phyloP scores from a whole-genome alignment of 2,329 filamentous ascomycete species.

The Penicillium sp. region DNA sequence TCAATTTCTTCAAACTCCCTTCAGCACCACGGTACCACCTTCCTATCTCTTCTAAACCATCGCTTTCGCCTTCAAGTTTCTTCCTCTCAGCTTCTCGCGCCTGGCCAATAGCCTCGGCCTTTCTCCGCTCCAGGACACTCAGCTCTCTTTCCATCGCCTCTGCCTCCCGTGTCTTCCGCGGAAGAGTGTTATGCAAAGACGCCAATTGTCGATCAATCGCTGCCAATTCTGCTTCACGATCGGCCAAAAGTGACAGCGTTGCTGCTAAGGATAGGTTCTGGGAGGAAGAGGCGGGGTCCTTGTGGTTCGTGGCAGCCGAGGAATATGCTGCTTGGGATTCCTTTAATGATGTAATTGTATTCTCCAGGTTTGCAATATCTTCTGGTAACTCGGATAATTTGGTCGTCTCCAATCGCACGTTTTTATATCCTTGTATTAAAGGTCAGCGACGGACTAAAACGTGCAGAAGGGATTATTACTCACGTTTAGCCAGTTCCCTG shows the following conservation, averaged over 20 bases:
- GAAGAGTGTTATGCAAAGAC: slow-evolving; percentile 41
- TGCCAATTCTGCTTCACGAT: slow-evolving; percentile 38
- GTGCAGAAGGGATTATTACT: slow-evolving; percentile 20
- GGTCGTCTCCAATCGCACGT: slow-evolving; percentile 49
- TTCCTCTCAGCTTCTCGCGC: slow-evolving; percentile 44
- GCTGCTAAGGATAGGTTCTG: slow-evolving; percentile 39
- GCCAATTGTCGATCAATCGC: slow-evolving; percentile 41
- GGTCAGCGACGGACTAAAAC: background rate
- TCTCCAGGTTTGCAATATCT: slow-evolving; percentile 51
- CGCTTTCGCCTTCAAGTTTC: slow-evolving; percentile 43
- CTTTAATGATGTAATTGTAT: slow-evolving; percentile 46
- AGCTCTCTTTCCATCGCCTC: slow-evolving; percentile 45
- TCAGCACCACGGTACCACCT: slow-evolving; percentile 44
- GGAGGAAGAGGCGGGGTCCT: slow-evolving; percentile 28
- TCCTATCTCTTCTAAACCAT: slow-evolving; percentile 44
- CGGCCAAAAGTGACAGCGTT: slow-evolving; percentile 36
- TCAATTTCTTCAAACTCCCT: slow-evolving; percentile 37
- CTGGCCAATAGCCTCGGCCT: slow-evolving; percentile 41
- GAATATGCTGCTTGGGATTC: slow-evolving; percentile 60
- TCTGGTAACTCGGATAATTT: slow-evolving; percentile 50
- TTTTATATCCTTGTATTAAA: slow-evolving; percentile 46
- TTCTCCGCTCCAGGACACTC: slow-evolving; percentile 41
- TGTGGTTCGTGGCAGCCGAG: slow-evolving; percentile 47
- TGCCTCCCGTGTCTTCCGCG: slow-evolving; percentile 40
- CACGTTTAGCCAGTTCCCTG: slow-evolving; percentile 58